Evolutionary conservation across 768 basidiomycete genomes (phyloP).

Genomic region (Lactifluus volemus): DNA sequence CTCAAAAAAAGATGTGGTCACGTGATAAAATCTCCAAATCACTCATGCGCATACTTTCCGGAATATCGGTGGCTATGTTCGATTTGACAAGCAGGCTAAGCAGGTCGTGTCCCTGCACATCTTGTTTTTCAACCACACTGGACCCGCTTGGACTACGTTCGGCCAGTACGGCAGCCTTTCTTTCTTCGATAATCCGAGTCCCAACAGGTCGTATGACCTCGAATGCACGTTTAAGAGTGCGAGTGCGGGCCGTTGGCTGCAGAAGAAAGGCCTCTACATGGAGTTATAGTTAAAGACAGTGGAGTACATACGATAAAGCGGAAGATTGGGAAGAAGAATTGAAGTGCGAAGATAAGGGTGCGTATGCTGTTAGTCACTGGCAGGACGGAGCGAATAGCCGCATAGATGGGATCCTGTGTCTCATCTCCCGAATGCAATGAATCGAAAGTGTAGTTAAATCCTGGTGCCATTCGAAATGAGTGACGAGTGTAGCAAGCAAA

Average conservation of each 20-base stretch:
- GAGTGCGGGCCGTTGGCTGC: constrained; percentile 22
- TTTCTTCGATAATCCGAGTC: constrained; percentile 6
- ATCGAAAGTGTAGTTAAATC: constrained; percentile 33
- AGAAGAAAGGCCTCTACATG: neutral
- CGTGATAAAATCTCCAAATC: constrained; percentile 28
- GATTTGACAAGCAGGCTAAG: constrained; percentile 12
- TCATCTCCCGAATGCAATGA: constrained; percentile 23
- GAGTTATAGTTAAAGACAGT: neutral
- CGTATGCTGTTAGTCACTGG: constrained; percentile 15
- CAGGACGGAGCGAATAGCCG: constrained; percentile 28
- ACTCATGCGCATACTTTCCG: constrained; percentile 22
- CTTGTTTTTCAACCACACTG: constrained; percentile 8
- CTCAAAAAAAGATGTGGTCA: neutral
- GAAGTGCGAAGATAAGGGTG: constrained; percentile 27
- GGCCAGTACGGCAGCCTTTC: neutral
- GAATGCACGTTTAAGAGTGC: constrained; percentile 25
- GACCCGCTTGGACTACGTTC: neutral
- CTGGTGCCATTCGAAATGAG: constrained; percentile 19
- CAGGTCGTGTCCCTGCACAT: constrained; percentile 21
- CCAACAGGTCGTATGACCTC: constrained; percentile 44
- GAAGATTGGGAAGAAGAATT: constrained; percentile 30
- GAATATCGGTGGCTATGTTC: constrained; percentile 27
- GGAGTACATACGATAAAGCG: constrained; percentile 30
- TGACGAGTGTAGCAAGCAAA: neutral
- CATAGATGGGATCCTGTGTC: constrained; percentile 26